Evolutionary conservation across 768 basidiomycete genomes (phyloP).

Genomic region (Mycena amicta): DNA sequence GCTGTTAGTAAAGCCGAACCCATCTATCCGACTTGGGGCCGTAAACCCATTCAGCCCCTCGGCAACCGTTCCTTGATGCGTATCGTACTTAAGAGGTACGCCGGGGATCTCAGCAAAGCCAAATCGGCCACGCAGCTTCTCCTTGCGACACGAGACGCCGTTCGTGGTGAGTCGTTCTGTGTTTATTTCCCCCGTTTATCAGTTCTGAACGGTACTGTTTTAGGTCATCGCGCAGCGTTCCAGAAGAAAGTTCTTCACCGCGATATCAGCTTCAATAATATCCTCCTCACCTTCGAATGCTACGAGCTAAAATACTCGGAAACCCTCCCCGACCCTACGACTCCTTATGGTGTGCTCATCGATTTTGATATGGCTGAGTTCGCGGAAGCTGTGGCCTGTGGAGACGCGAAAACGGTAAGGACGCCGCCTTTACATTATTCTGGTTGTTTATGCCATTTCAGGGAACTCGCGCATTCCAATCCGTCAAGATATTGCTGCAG

Average conservation of each 20-base stretch:
- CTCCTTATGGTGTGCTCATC: constrained; percentile 4
- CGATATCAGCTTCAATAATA: constrained; percentile 30
- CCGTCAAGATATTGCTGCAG: not conserved
- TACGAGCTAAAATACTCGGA: not conserved
- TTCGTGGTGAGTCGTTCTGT: constrained; percentile 24
- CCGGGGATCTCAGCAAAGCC: constrained; percentile 16
- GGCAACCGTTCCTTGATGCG: constrained; percentile 15
- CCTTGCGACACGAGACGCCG: constrained; percentile 18
- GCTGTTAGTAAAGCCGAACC: not conserved
- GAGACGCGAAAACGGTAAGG: constrained; percentile 3
- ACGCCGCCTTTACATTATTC: not conserved
- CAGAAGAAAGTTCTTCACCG: constrained; percentile 27
- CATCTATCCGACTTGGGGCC: not conserved
- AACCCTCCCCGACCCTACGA: not conserved
- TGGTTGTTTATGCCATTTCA: not conserved
- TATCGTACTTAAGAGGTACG: constrained; percentile 17
- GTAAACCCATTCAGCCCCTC: not conserved
- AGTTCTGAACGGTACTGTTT: not conserved
- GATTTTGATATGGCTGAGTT: constrained; percentile 10
- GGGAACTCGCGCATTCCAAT: constrained; percentile 7
- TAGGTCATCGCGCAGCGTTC: constrained; percentile 21
- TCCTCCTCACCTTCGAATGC: constrained; percentile 14
- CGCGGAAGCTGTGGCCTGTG: not conserved
- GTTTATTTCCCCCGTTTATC: not conserved
- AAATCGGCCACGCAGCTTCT: constrained; percentile 10